These are phyloP conservation scores for Teratosphaeria epicoccoides DNA, from an alignment of 2,329 filamentous ascomycete genomes.

Conservation along the genomic window DNA sequence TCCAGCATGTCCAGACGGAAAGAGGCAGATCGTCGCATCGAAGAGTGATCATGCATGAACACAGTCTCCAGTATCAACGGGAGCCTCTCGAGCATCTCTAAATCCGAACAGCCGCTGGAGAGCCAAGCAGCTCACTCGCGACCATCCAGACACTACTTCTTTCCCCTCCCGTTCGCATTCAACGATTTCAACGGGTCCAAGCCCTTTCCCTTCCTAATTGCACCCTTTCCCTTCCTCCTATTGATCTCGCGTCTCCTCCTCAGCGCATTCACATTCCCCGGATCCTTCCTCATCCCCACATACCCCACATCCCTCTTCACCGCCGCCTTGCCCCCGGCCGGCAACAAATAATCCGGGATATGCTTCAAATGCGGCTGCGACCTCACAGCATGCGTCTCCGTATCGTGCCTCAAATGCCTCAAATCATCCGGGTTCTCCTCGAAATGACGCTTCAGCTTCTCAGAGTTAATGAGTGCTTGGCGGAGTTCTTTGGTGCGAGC, in stretches of 20 bases:
- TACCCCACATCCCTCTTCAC: slow-evolving; percentile 60
- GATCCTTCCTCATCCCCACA: slow-evolving; percentile 51
- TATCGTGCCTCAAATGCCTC: slow-evolving; percentile 71
- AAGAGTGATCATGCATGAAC: too few relatives aligned
- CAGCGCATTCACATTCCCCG: slow-evolving; percentile 37
- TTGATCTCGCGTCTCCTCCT: slow-evolving; percentile 34
- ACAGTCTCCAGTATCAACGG: too few relatives aligned
- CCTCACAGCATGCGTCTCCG: slow-evolving; percentile 70
- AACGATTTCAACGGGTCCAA: slow-evolving; percentile 83
- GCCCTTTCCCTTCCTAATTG: slow-evolving; percentile 49
- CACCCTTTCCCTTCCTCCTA: slow-evolving; percentile 38
- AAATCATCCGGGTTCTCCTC: slow-evolving; percentile 92
- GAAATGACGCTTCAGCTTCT: slow-evolving; percentile 90
- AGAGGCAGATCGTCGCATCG: too few relatives aligned
- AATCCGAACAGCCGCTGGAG: too few relatives aligned
- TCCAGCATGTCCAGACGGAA: too few relatives aligned
- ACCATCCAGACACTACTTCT: slow-evolving; percentile 24
- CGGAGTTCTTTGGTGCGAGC: slow-evolving; percentile 79
- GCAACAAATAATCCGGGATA: slow-evolving; percentile 86
- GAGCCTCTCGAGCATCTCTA: too few relatives aligned
- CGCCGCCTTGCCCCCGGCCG: slow-evolving; percentile 58
- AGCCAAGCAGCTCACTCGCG: too few relatives aligned
- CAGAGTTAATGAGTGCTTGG: slow-evolving; percentile 82
- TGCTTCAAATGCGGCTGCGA: slow-evolving; percentile 86
- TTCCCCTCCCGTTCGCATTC: slow-evolving; percentile 39